These are phyloP conservation scores for Penicillium argentinense DNA, from an alignment of 495 filamentous ascomycete species.

Conservation along the genomic window DNA sequence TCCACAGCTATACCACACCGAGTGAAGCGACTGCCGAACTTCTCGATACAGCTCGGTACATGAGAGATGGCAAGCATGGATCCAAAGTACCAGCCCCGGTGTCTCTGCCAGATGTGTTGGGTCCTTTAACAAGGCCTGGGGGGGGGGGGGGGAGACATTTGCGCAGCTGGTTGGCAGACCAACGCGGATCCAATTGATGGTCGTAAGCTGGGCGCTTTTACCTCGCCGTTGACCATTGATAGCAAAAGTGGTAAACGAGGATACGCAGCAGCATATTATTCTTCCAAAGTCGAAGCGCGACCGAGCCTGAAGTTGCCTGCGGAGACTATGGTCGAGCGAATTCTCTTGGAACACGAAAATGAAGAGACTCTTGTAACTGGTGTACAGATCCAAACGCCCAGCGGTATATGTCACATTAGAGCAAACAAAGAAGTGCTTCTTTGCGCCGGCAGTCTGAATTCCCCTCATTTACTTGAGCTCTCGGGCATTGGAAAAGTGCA, in stretches of 20 bases:
- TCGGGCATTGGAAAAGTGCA: constrained; percentile 54
- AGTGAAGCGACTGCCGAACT: constrained; percentile 9
- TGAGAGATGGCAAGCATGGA: constrained; percentile 14
- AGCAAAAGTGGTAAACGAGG: constrained; percentile 30
- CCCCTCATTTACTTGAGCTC: constrained; percentile 56
- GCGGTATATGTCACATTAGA: constrained; percentile 31
- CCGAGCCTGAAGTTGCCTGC: constrained; percentile 48
- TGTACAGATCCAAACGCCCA: constrained; percentile 36
- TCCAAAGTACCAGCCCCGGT: constrained; percentile 25
- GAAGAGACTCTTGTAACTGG: constrained; percentile 25
- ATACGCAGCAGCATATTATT: constrained; percentile 35
- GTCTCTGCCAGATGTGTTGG: constrained; percentile 22
- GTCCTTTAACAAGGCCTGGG: constrained; percentile 26
- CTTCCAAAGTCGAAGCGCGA: constrained; percentile 32
- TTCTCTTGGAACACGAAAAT: constrained; percentile 30
- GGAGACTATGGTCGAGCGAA: constrained; percentile 41
- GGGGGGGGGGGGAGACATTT: constrained; percentile 29
- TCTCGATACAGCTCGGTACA: constrained; percentile 13
- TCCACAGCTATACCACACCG: constrained; percentile 19
- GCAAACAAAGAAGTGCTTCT: constrained; percentile 56
- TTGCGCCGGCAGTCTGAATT: constrained; percentile 53
- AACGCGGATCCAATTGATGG: constrained; percentile 24
- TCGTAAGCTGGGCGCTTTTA: constrained; percentile 23
- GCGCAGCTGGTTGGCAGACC: constrained; percentile 16
- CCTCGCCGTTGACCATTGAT: constrained; percentile 17